Evolutionary conservation across 371 early-diverging fungal genomes (phyloP).

Genomic region (Synchytrium microbalum): DNA sequence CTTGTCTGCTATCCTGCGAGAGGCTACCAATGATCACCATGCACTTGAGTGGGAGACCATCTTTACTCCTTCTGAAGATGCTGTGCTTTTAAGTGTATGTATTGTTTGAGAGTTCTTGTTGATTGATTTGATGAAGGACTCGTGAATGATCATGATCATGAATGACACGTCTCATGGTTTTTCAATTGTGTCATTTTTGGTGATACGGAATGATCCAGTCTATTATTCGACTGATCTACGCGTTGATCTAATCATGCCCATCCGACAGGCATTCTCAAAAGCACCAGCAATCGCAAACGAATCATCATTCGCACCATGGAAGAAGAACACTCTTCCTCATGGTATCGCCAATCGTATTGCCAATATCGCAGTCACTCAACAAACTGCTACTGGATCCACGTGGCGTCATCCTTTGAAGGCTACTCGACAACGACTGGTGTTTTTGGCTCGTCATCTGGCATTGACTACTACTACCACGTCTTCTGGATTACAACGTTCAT

Average conservation of each 20-base stretch:
- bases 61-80: neutral
- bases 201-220: too few species aligned
- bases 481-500: neutral
- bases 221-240: neutral
- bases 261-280: neutral
- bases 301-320: neutral
- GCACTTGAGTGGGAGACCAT: neutral
- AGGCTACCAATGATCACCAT: neutral
- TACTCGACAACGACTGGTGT: neutral
- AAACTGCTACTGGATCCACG: neutral
- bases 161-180: too few species aligned
- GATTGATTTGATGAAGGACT: neutral
- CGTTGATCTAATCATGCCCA: neutral
- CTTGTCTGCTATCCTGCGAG: neutral
- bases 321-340: neutral
- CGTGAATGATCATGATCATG: neutral
- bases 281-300: neutral
- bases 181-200: too few species aligned
- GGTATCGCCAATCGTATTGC: constrained; percentile 1
- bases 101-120: neutral
- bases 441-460: neutral
- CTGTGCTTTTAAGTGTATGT: neutral
- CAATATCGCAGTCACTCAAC: neutral
- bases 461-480: neutral
- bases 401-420: neutral